A percentile compares a stretch with the other conserved stretches of the same genome.
phyloP scores from a whole-genome alignment of 108 stramenopile genomes.

The Seminavis robusta region DNA sequence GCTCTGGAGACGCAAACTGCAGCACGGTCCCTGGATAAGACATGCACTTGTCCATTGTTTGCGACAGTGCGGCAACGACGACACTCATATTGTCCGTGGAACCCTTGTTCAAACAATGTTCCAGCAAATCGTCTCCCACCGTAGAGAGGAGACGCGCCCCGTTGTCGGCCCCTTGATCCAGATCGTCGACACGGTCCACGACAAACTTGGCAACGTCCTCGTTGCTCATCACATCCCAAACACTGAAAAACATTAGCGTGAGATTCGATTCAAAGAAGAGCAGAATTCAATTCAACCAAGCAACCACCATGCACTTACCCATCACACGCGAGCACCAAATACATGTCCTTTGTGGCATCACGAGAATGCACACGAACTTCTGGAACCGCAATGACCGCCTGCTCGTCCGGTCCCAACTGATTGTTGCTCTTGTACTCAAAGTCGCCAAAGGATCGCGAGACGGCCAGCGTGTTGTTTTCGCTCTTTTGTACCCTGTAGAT shows the following conservation, averaged over 20 bases:
- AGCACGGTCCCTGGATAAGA: no score
- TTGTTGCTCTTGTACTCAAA: slow-evolving; percentile 88
- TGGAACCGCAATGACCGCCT: slow-evolving; percentile 79
- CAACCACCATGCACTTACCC: no score
- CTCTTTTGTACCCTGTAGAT: slow-evolving; percentile 34
- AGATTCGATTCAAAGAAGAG: no score
- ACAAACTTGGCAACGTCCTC: slow-evolving; percentile 73
- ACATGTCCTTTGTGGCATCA: slow-evolving; percentile 40
- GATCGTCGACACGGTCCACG: slow-evolving; percentile 25
- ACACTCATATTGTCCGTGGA: slow-evolving; percentile 89
- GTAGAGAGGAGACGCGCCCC: slow-evolving; percentile 28
- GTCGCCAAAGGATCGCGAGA: slow-evolving; percentile 90
- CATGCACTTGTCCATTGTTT: no score
- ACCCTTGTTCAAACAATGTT: slow-evolving; percentile 56
- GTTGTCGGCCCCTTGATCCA: slow-evolving; percentile 10
- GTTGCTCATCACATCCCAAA: slow-evolving; percentile 82
- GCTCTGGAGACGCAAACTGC: no score
- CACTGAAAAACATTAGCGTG: no score
- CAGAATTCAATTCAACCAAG: no score
- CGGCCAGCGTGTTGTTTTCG: slow-evolving; percentile 44
- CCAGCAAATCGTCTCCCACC: slow-evolving; percentile 71
- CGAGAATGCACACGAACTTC: slow-evolving; percentile 71
- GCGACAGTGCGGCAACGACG: slow-evolving; percentile 63
- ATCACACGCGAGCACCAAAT: slow-evolving; percentile 89
- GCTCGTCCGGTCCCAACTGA: slow-evolving; percentile 52